phyloP scores from a whole-genome alignment of 1,139 yeast species.

The Pichia norvegensis region DNA sequence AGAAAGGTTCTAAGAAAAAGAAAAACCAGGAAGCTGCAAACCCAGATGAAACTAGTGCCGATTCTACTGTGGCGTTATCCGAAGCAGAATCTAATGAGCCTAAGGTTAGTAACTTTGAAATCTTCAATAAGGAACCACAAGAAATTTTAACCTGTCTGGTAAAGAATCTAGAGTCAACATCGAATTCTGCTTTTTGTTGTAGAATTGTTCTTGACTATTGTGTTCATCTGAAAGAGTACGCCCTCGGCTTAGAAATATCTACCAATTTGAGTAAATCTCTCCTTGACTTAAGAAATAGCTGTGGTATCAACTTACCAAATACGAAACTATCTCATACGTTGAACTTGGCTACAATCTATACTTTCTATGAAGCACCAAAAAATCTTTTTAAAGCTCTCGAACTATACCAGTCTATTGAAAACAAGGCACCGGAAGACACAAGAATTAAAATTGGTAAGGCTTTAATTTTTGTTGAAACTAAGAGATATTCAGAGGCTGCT shows the following conservation, averaged over 20 bases:
- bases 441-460: constrained; percentile 79
- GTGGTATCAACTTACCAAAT: constrained; percentile 42
- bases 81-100: neutral
- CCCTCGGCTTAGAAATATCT: constrained; percentile 52
- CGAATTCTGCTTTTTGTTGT: constrained; percentile 51
- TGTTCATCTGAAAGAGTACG: constrained; percentile 56
- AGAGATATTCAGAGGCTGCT: constrained; percentile 52
- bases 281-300: constrained; percentile 39
- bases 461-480: constrained; percentile 61
- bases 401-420: constrained; percentile 57
- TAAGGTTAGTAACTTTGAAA: neutral
- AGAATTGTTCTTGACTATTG: constrained; percentile 59
- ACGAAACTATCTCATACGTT: constrained; percentile 57
- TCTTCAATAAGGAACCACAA: constrained; percentile 25
- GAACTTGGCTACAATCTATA: constrained; percentile 66
- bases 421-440: constrained; percentile 37
- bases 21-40: constrained; percentile 1
- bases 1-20: constrained; percentile 3
- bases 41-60: constrained; percentile 1
- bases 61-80: neutral
- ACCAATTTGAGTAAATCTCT: constrained; percentile 53
- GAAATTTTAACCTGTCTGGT: constrained; percentile 47
- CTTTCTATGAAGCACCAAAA: constrained; percentile 85
- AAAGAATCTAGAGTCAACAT: constrained; percentile 43
- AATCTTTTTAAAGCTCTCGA: constrained; percentile 69